These are phyloP conservation scores for Alternaria novae-zelandiae DNA, from an alignment of 2,329 filamentous ascomycete genomes.

Conservation along the genomic window DNA sequence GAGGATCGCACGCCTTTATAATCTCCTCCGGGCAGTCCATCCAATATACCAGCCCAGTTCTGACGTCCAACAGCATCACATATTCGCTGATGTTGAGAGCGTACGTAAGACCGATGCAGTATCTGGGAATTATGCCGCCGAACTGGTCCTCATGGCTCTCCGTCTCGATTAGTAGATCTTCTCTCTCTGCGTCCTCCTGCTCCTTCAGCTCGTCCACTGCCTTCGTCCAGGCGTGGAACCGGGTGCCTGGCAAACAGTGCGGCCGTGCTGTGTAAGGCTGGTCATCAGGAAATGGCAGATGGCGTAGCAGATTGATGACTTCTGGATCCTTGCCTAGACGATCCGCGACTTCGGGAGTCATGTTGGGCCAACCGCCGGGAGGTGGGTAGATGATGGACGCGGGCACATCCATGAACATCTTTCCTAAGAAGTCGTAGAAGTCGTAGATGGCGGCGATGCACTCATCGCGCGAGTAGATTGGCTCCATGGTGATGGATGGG, in stretches of 20 bases:
- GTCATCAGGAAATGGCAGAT: background rate
- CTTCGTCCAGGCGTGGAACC: background rate
- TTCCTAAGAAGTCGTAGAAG: background rate
- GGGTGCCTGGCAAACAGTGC: background rate
- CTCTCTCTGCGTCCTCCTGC: background rate
- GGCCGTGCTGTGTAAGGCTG: background rate
- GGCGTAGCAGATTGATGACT: background rate
- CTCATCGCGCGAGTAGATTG: background rate
- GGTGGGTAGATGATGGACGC: background rate
- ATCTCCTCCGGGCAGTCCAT: background rate
- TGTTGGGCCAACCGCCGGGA: background rate
- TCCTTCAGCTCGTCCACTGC: background rate
- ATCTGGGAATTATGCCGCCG: background rate
- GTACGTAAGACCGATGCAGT: background rate
- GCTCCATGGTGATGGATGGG: background rate
- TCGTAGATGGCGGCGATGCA: background rate
- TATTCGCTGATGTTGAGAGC: background rate
- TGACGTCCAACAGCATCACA: background rate
- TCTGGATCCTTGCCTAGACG: background rate
- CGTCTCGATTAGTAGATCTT: background rate
- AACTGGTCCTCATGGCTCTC: background rate
- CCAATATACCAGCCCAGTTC: background rate
- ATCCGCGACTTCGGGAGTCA: background rate
- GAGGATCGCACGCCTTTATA: background rate
- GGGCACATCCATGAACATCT: background rate